Base-by-base conservation (phyloP, 148 eudicot species). In the Spergularia marina region DNA sequence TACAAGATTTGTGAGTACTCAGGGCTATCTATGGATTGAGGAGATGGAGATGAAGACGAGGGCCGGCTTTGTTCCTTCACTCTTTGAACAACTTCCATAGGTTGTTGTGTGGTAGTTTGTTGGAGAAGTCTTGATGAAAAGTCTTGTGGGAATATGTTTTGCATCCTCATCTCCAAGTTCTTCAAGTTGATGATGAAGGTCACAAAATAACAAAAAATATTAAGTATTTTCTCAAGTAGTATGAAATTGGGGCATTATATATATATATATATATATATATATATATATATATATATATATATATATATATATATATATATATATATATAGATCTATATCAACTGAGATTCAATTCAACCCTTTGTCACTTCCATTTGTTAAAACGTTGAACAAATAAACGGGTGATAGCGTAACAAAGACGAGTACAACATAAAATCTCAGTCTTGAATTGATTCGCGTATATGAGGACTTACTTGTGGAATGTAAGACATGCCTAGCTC, bases 401-500 rank as follows among this genome's bases (percentile, higher is more conserved):
- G 36, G 36, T 30, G 4, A 30, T 30, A 30, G 36, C 36, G 36
- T 30, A 30, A 30, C 2, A 30, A 30, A 30, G 36, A 30, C 36
- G 36, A 30, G 36, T 30, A 30, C 36, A 2, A 30, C 36, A 30
- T 2, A 30, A 30, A 30, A 30, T 30, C 36, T 30, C 36, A 30
- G 36, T 30, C 36, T 30, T 30, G 36, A 30, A 30, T 30, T 30
- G 36, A 30, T 30, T 2, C 2, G 36, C 36, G 4, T 30, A 30
- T 30, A 30, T 30, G 36, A 30, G 2, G 36, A 41, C 88, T 74
- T 78, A 95, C 98, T 59, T 89, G 89, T 63, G 86, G 59, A 18
- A 83, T 79, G 73, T 15, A 62, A 23, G 96, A 78, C 77, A 92
- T 74, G 59, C 99, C 99, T 0, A 95, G 82, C 74, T 95, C 99